Evolutionary conservation across 2,329 filamentous ascomycete species (phyloP).

Genomic region (Ciborinia camelliae): DNA sequence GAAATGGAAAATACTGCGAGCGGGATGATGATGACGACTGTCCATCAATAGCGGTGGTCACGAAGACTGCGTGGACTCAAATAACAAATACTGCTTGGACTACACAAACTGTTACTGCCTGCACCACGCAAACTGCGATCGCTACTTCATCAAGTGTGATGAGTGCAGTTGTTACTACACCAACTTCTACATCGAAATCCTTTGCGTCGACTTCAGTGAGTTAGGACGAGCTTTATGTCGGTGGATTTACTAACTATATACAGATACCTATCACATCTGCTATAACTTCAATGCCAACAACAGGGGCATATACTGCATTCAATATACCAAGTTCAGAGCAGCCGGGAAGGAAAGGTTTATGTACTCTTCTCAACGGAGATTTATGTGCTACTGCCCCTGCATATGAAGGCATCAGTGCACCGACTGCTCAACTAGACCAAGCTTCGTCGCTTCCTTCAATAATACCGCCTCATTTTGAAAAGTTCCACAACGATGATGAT

Average conservation of each 20-base stretch:
- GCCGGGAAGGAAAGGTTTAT: slow-evolving; percentile 10
- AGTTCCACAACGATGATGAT: slow-evolving; percentile 11
- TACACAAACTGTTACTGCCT: slow-evolving; percentile 13
- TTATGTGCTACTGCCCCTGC: slow-evolving; percentile 1
- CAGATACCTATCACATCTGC: slow-evolving; percentile 5
- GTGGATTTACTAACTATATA: slow-evolving; percentile 1
- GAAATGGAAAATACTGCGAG: neutral
- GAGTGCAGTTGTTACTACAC: slow-evolving; percentile 1
- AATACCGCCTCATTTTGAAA: neutral
- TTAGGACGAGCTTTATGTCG: neutral
- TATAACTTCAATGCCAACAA: neutral
- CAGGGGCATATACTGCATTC: neutral
- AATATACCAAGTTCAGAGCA: slow-evolving; percentile 9
- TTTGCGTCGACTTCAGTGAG: slow-evolving; percentile 2
- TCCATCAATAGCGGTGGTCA: neutral
- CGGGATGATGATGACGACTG: neutral
- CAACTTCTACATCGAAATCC: neutral
- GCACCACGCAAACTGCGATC: slow-evolving; percentile 6
- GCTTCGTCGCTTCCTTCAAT: neutral
- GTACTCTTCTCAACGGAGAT: slow-evolving; percentile 7
- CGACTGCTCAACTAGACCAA: slow-evolving; percentile 11
- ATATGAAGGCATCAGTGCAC: neutral
- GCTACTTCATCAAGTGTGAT: slow-evolving; percentile 2
- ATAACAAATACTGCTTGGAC: slow-evolving; percentile 15
- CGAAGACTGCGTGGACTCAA: slow-evolving; percentile 10